Evolutionary conservation across 352 stramenopile species (phyloP), one percentile per base, ranked within the genome.

Genomic region (Pythium vanterpoolii): DNA sequence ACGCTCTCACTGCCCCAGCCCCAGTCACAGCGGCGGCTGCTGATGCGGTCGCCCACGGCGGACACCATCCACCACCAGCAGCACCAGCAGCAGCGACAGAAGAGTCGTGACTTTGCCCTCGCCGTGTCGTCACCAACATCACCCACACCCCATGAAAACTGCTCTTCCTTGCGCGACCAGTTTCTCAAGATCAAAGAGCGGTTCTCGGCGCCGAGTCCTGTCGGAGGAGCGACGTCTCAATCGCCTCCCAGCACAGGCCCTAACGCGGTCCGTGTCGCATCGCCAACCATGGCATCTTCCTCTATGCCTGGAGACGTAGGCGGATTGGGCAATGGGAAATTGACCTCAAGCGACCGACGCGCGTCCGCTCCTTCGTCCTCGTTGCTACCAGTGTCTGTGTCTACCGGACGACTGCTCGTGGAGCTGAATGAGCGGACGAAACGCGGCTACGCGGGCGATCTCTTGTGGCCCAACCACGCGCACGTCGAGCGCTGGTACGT

Each of bases 111-210:
- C 38, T 89, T 89, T 60, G 65, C 80, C n/a, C 58, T 89, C 18
- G 71, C 65, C 9, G 72, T 73, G 13, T 47, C 71, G n/a, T 60
- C 73, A 7, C 45, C 65, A 7, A 44, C 66, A 43, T 85, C 75
- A 5, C 69, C 69, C 1, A 55, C 84, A 2, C 53, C 69, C 4
- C 77, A 87, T 34, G 79, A 87, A 40, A 87, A 83, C 46, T 88
- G 83, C 60, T 80, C 74, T n/a, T 86, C 74, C 46, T 66, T 92
- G 7, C 88, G 87, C 27, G 83, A 92, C 38, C 83, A 92, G 43
- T 92, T 92, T 27, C 75, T 90, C 36, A 84, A 81, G 60, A 88
- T 92, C 56, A 89, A 89, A 53, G 79, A 92, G 36, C 73, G 77
- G 16, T 92, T 92, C 56, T 88, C 78, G 0, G 68, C 68, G 11